A percentile compares a stretch with the other conserved stretches of the same genome.
Evolutionary conservation across 306 rosid species (phyloP).

Genomic region (Sicyos edulis): DNA sequence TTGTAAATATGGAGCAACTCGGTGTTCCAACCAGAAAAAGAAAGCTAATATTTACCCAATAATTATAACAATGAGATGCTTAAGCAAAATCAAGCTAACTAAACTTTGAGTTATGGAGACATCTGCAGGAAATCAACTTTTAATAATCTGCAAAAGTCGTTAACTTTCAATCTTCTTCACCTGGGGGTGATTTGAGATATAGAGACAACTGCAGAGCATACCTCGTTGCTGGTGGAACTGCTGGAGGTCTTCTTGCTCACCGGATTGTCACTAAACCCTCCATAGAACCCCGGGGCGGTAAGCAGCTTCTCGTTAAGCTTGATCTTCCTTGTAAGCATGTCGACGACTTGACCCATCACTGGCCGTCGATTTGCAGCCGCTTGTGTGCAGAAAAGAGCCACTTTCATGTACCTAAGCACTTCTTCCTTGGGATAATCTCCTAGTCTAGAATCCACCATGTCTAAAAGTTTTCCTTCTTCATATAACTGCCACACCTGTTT

Average conservation of each 20-base stretch:
- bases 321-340: slow-evolving; percentile 74
- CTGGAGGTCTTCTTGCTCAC: slow-evolving; percentile 24
- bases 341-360: slow-evolving; percentile 58
- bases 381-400: slow-evolving; percentile 87
- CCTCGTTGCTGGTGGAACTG: slow-evolving; percentile 29
- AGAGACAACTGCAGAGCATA: slow-evolving; percentile 33
- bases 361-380: slow-evolving; percentile 72
- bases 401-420: slow-evolving; percentile 68
- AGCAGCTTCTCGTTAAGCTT: slow-evolving; percentile 63
- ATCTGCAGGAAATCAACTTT: neutral
- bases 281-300: slow-evolving; percentile 72
- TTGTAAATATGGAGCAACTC: neutral
- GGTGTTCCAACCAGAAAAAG: neutral
- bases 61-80: slow-evolving; percentile 10
- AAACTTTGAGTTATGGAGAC: too few species aligned
- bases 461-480: slow-evolving; percentile 60
- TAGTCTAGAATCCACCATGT: slow-evolving; percentile 60
- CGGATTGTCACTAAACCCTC: slow-evolving; percentile 32
- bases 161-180: slow-evolving; percentile 28
- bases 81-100: neutral
- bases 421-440: slow-evolving; percentile 58
- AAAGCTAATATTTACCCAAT: slow-evolving; percentile 14
- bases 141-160: neutral
- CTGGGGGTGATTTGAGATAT: slow-evolving; percentile 60
- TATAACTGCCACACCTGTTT: slow-evolving; percentile 87